phyloP scores from a whole-genome alignment of 2,329 filamentous ascomycete species.

The Sporothrix curviconia region DNA sequence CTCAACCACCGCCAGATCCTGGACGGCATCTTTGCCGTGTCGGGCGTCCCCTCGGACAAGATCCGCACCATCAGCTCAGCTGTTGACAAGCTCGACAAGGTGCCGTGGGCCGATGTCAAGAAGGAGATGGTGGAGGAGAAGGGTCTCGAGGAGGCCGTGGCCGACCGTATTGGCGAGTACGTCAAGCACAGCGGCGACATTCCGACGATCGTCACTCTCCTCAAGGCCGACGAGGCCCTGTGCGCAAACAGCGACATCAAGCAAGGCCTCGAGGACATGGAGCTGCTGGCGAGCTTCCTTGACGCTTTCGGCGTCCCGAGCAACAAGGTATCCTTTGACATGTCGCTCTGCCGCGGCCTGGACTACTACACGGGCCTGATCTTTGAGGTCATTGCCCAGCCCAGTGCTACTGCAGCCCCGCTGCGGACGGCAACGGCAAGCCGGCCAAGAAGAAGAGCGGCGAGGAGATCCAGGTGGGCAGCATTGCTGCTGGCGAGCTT shows the following conservation, averaged over 20 bases:
- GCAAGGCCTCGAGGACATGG: constrained; percentile 74
- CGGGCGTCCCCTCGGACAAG: constrained; percentile 80
- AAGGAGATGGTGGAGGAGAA: constrained; percentile 94
- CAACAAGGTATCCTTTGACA: constrained; percentile 76
- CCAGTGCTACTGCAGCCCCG: constrained; percentile 28
- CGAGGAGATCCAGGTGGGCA: constrained; percentile 60
- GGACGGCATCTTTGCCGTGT: constrained; percentile 86
- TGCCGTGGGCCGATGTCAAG: constrained; percentile 81
- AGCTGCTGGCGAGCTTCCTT: constrained; percentile 73
- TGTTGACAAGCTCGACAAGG: constrained; percentile 91
- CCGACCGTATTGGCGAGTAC: constrained; percentile 81
- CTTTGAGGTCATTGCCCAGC: constrained; percentile 59
- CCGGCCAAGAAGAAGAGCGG: constrained; percentile 12
- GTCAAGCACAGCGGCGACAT: constrained; percentile 38
- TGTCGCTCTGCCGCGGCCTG: constrained; percentile 74
- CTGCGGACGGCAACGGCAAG: constrained; percentile 21
- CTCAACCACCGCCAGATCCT: constrained; percentile 92
- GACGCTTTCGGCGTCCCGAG: constrained; percentile 63
- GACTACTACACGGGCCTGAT: constrained; percentile 65
- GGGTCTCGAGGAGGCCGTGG: constrained; percentile 66
- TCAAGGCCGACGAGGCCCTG: constrained; percentile 62
- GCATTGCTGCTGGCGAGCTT: constrained; percentile 81
- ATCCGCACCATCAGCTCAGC: constrained; percentile 85
- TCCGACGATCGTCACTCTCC: constrained; percentile 62
- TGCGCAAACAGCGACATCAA: constrained; percentile 67